Conservation (phyloP, 75 land plant genomes). For the Picea sitchensis region DNA sequence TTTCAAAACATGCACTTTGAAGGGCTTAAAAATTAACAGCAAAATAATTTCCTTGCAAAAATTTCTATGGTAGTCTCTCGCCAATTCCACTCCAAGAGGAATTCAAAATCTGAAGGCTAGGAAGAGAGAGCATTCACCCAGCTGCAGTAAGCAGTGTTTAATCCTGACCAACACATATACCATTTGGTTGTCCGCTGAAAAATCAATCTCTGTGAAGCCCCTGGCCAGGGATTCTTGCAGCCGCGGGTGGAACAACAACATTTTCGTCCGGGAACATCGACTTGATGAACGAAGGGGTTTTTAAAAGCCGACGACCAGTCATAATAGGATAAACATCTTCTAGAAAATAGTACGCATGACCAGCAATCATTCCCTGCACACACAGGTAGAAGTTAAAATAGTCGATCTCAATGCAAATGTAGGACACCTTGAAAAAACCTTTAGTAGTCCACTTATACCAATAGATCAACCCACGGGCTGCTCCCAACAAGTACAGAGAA, state of each 20-base stretch:
- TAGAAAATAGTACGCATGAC: constrained; percentile 94
- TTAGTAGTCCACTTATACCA: constrained; percentile 46
- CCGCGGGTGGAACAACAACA: constrained; percentile 68
- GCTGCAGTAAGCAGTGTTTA: no score
- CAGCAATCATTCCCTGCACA: constrained; percentile 94
- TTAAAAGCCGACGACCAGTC: constrained; percentile 85
- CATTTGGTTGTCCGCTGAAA: no score
- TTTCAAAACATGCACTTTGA: no score
- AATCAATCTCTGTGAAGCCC: constrained; percentile 55
- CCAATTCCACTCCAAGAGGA: no score
- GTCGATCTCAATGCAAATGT: background rate
- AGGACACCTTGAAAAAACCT: background rate
- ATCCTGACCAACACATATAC: no score
- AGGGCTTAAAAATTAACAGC: no score
- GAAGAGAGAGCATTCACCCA: no score
- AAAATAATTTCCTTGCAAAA: no score
- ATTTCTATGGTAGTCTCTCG: no score
- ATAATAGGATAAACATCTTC: constrained; percentile 95
- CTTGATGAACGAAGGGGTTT: constrained; percentile 84
- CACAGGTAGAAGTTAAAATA: background rate
- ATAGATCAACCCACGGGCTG: constrained; percentile 96
- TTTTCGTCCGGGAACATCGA: constrained; percentile 86
- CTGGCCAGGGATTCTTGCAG: constrained; percentile 51
- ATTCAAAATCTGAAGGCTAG: no score
- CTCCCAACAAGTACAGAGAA: constrained; percentile 94